phyloP scores from a whole-genome alignment of 2,329 filamentous ascomycete genomes.

The Phaeosphaeria sp. region DNA sequence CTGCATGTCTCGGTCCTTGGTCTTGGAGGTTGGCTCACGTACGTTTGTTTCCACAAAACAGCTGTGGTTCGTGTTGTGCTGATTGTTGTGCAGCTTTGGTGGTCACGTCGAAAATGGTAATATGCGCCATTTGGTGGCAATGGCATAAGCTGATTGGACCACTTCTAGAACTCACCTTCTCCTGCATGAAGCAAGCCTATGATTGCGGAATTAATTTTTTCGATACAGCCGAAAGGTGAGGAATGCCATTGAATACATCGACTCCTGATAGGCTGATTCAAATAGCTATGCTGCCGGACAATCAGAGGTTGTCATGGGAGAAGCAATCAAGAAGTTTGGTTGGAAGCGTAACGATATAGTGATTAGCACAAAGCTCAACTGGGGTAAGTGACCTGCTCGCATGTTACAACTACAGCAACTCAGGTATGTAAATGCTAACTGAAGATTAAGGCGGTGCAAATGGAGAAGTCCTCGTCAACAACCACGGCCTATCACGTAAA shows the following conservation, averaged over 20 bases:
- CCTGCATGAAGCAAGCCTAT: conserved; percentile 61
- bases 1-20: conserved; percentile 76
- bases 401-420: neutral
- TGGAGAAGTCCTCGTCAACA: conserved; percentile 63
- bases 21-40: conserved; percentile 69
- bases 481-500: conserved; percentile 71
- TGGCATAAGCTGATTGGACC: neutral
- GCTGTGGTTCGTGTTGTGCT: neutral
- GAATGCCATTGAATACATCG: no score
- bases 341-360: conserved; percentile 58
- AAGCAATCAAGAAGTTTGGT: conserved; percentile 62
- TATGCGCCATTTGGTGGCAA: neutral
- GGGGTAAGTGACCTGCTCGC: conserved; percentile 45
- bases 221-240: conserved; percentile 29
- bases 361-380: conserved; percentile 58
- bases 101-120: conserved; percentile 72
- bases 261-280: no score
- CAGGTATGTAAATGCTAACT: neutral
- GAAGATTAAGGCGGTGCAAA: conserved; percentile 53
- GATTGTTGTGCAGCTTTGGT: conserved; percentile 50
- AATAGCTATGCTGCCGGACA: conserved; percentile 57
- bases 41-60: no score
- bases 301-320: conserved; percentile 62
- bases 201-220: conserved; percentile 58
- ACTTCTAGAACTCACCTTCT: conserved; percentile 59